Base-by-base conservation (phyloP, 1,284 basidiomycete species). In the Moesziomyces parantarcticus region DNA sequence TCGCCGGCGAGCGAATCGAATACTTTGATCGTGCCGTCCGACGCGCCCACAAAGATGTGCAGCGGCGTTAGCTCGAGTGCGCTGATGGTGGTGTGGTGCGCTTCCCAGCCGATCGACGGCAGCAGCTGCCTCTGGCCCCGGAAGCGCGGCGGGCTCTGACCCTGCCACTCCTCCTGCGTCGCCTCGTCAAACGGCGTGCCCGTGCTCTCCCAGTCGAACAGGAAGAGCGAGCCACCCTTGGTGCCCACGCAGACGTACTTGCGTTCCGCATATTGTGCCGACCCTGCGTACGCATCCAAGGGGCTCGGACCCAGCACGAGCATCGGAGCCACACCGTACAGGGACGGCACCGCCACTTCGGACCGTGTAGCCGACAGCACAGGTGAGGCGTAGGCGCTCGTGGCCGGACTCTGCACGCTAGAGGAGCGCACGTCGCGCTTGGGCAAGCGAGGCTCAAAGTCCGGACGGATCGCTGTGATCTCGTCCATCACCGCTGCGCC, bases 1-100 rank as follows among this genome's bases (percentile, higher is more conserved):
- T 69, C 57, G n/a, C 81, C 87, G 0, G 89, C 89, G 54, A 93
- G 85, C 1, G 88, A 87, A 73, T 93, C 90, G 85, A 89, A 92
- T 13, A 90, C 86, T 21, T 86, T 87, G 20, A 90, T 87, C 4
- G 86, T 86, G 4, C 93, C 92, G 9, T 87, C 85, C 1, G 88
- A 86, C 16, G 81, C 83, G 25, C 67, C 83, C 40, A 64, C 51
- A 55, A 75, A 50, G 44, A 76, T 61, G 51, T 67, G 60, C 51
- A 68, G 46, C 8, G 68, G 70, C n/a, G 76, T 73, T 9, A 77
- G 20, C 25, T 76, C 80, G 21, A 83, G 55, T 16, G 74, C 64
- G 1, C 78, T 81, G 50, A 83, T 70, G 22, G 73, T 46, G 8
- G 69, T 71, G 52, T 77, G 70, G 36, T 83, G 81, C 13, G 58